Percentiles rank a stretch among this genome's conserved stretches.
Evolutionary conservation across 2,329 filamentous ascomycete species (phyloP).

Genomic region (Xylaria sp.): DNA sequence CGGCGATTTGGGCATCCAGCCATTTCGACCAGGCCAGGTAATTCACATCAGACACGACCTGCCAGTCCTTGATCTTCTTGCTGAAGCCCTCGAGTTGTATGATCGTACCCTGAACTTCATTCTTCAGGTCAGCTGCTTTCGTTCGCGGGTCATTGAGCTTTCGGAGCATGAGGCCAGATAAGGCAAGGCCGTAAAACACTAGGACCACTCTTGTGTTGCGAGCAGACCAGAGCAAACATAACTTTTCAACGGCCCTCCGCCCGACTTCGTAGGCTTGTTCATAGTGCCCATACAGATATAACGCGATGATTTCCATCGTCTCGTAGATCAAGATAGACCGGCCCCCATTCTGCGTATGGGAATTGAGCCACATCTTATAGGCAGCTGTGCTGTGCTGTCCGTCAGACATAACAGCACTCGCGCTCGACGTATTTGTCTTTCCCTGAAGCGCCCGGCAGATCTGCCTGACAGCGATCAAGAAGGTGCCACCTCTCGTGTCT

Average conservation of each 20-base stretch:
- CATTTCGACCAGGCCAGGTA: constrained; percentile 71
- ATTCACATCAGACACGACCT: constrained; percentile 67
- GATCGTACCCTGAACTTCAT: constrained; percentile 52
- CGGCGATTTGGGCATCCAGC: constrained; percentile 69
- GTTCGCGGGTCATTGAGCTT: constrained; percentile 52
- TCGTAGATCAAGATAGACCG: constrained; percentile 71
- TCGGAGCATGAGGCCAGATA: constrained; percentile 55
- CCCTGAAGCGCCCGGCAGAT: constrained; percentile 71
- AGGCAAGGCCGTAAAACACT: constrained; percentile 62
- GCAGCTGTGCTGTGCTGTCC: constrained; percentile 61
- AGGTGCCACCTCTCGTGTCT: constrained; percentile 71
- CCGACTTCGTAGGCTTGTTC: constrained; percentile 61
- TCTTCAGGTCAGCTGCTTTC: constrained; percentile 45
- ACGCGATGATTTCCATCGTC: constrained; percentile 63
- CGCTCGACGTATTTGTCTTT: constrained; percentile 61
- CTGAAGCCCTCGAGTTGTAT: constrained; percentile 57
- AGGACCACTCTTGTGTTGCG: constrained; percentile 60
- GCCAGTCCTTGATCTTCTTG: constrained; percentile 65
- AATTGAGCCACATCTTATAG: constrained; percentile 63
- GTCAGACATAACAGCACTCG: constrained; percentile 66
- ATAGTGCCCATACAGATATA: constrained; percentile 67
- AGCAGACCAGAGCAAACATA: constrained; percentile 59
- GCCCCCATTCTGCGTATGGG: constrained; percentile 59
- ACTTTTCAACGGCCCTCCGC: constrained; percentile 49
- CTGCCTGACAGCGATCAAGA: constrained; percentile 69